Conservation (phyloP, 805 yeast genomes). For the Metschnikowia cerradonensis region DNA sequence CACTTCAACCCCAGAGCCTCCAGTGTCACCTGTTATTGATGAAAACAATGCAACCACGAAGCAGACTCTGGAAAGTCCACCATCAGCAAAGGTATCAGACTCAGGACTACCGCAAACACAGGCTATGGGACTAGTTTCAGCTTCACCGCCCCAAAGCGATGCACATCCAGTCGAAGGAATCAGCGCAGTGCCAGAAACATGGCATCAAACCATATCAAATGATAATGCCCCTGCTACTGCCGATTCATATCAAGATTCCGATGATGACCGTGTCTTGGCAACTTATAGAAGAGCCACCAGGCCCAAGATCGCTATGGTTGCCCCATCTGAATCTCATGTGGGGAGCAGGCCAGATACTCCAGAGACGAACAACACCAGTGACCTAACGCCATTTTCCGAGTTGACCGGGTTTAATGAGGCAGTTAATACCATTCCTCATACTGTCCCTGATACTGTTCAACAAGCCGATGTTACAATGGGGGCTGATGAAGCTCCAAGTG, state of each 20-base stretch:
- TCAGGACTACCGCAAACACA: background rate
- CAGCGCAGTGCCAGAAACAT: background rate
- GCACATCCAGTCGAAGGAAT: background rate
- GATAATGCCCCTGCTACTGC: background rate
- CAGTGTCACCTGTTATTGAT: background rate
- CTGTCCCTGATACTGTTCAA: background rate
- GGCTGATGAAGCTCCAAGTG: background rate
- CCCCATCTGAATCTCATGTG: background rate
- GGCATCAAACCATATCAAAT: background rate
- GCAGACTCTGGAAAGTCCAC: background rate
- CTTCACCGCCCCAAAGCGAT: background rate
- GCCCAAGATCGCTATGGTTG: background rate
- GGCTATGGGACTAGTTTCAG: background rate
- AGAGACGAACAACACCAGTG: background rate
- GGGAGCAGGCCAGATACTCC: background rate
- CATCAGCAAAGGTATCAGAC: background rate
- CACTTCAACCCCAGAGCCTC: background rate
- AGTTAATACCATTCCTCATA: background rate
- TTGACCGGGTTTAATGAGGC: background rate
- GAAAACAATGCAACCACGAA: background rate
- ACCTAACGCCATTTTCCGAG: constrained; percentile 1
- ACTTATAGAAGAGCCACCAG: background rate
- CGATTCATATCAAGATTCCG: background rate
- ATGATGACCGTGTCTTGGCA: constrained; percentile 3
- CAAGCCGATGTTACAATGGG: background rate